Conservation (phyloP, 345 rosid genomes). For the Gossypioides kirkii region DNA sequence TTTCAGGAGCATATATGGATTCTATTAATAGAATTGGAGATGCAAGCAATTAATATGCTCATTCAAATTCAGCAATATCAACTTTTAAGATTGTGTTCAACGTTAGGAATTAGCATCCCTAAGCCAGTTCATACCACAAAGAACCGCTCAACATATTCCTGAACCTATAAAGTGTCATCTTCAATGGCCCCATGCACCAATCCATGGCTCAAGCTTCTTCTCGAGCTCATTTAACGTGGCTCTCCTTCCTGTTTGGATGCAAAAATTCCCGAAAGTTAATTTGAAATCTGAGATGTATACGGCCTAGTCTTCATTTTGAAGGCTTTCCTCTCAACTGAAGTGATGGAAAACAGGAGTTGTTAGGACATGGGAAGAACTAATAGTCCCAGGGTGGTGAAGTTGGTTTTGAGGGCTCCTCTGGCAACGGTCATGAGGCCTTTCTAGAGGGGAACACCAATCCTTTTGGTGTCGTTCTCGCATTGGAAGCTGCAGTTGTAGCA, state of each 20-base stretch:
- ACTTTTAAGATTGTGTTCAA: neutral
- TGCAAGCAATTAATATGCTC: neutral
- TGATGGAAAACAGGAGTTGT: constrained; percentile 43
- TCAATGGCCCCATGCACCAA: constrained; percentile 56
- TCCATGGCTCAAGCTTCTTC: constrained; percentile 41
- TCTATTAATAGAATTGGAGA: constrained; percentile 46
- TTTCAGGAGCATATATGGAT: constrained; percentile 39
- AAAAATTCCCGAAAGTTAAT: constrained; percentile 62
- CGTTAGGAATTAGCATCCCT: neutral
- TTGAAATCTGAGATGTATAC: constrained; percentile 62
- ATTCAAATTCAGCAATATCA: neutral
- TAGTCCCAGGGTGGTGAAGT: constrained; percentile 57
- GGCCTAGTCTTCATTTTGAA: constrained; percentile 55
- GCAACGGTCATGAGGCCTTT: constrained; percentile 63
- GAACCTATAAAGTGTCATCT: constrained; percentile 59
- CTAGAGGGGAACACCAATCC: constrained; percentile 41
- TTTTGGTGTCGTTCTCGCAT: constrained; percentile 37
- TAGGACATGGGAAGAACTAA: constrained; percentile 64
- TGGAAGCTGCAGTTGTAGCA: constrained; percentile 46
- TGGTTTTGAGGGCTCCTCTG: constrained; percentile 54
- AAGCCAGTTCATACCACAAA: constrained; percentile 58
- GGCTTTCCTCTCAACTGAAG: constrained; percentile 36
- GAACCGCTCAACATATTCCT: constrained; percentile 66
- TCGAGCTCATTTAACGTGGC: constrained; percentile 54
- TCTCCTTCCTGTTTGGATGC: constrained; percentile 63